Conservation (phyloP, 768 basidiomycete species). For the Trametes gibbosa region DNA sequence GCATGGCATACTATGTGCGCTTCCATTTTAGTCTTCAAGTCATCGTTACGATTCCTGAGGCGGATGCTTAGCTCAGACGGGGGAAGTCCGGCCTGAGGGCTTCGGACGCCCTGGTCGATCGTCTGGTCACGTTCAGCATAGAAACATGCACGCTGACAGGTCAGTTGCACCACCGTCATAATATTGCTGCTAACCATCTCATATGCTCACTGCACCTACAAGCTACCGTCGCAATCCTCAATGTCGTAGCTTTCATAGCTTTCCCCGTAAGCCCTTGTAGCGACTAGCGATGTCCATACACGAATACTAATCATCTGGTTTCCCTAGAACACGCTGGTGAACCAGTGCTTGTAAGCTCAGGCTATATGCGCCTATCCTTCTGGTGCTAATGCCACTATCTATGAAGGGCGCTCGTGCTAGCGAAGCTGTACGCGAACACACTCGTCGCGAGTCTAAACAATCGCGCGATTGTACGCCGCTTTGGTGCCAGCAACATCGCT, state of each 20-base stretch:
- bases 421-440: slow-evolving; percentile 13
- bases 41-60: not conserved
- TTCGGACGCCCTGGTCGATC: slow-evolving; percentile 6
- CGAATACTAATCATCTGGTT: not conserved
- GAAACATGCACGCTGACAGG: slow-evolving; percentile 10
- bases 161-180: not conserved
- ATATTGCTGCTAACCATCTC: too few species aligned
- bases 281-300: not conserved
- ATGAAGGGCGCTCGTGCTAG: slow-evolving; percentile 2
- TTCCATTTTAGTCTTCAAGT: not conserved
- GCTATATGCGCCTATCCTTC: not conserved
- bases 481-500: not conserved
- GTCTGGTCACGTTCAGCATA: slow-evolving; percentile 1
- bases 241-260: not conserved
- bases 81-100: slow-evolving; percentile 4
- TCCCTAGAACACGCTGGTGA: not conserved
- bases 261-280: not conserved
- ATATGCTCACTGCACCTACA: too few species aligned
- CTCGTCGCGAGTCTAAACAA: slow-evolving; percentile 9
- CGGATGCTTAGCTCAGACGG: not conserved
- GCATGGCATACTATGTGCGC: slow-evolving; percentile 10
- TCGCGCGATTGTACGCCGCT: not conserved
- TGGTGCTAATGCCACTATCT: not conserved
- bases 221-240: slow-evolving; percentile 3
- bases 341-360: not conserved